A percentile compares a stretch with the other conserved stretches of the same genome.
Evolutionary conservation across 768 basidiomycete genomes (phyloP).

Genomic region (Leccinum fibrillosum): DNA sequence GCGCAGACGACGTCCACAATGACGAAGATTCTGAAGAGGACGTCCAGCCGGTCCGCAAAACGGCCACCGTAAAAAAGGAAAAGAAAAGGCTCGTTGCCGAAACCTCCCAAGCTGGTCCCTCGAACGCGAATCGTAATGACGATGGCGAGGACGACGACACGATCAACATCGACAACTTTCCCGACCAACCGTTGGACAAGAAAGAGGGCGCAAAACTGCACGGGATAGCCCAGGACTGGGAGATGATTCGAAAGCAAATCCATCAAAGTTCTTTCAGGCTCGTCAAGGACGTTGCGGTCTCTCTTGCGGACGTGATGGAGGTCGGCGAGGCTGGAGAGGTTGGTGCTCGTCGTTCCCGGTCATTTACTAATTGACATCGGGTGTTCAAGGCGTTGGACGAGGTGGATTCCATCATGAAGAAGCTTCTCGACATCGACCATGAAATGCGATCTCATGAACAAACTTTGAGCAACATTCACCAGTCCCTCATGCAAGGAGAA

Average conservation of each 20-base stretch:
- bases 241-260: conserved; percentile 46
- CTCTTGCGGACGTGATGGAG: conserved; percentile 62
- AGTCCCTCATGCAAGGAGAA: conserved; percentile 52
- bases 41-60: conserved; percentile 35
- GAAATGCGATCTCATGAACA: conserved; percentile 58
- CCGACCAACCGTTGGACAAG: conserved; percentile 61
- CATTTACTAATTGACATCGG: background rate
- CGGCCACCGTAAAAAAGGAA: conserved; percentile 27
- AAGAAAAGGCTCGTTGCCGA: conserved; percentile 16
- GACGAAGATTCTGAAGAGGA: conserved; percentile 37
- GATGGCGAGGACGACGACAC: conserved; percentile 46
- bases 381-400: conserved; percentile 47
- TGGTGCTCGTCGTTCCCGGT: conserved; percentile 9
- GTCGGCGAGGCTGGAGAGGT: conserved; percentile 53
- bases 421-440: conserved; percentile 61
- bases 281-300: conserved; percentile 50
- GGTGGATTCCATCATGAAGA: conserved; percentile 66
- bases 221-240: conserved; percentile 65
- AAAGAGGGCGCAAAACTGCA: conserved; percentile 50
- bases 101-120: conserved; percentile 24
- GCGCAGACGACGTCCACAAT: conserved; percentile 38
- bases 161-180: conserved; percentile 62
- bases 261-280: conserved; percentile 42
- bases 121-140: conserved; percentile 13
- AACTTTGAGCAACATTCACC: conserved; percentile 52